Base-by-base conservation (phyloP, 2,329 filamentous ascomycete species). In the Fusarium poae region DNA sequence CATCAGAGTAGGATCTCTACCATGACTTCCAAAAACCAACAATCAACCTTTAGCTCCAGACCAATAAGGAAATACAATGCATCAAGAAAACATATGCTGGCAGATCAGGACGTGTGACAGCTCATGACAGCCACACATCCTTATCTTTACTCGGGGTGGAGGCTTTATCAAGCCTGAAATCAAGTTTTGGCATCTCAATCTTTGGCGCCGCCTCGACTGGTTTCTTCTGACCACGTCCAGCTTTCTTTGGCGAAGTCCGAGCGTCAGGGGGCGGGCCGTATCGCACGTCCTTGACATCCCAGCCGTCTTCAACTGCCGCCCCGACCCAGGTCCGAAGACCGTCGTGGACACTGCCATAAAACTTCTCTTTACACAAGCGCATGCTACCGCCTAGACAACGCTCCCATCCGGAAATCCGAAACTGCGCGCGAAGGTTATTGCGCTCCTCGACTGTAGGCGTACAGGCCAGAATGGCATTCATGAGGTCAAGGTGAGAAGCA, bases 341-440 rank as follows among this genome's bases (percentile, higher is more conserved):
- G 72, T 95, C 93, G 77, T 99, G 96, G 6, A 99, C 92, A 49
- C 92, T 89, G 3, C 92, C 92, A 77, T 99, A 98, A 78, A 98
- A 97, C 78, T 98, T 98, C 79, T 97, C 94, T 78, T 98, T 99
- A 84, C 95, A 98, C 18, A 95, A 91, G 7, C 96, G 89, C 66
- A 98, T 82, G 60, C 90, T 95, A 23, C 88, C 87, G 18, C 94
- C 94, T 85, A 98, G 92, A 71, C 92, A 89, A 72, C 94, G 94
- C 79, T 99, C 96, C 83, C 94, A 97, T 10, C 96, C 95, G 0
- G 92, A 97, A 63, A 94, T 88, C 54, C 88, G 88, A 53, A 98
- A 84, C 60, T 95, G 89, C 20, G 85, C 83, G n/a, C 96, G 91
- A 13, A 98, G 85, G 1, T 81, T 77, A 79, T 97, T 97, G 62